Percentiles rank a stretch among this genome's conserved stretches.
Conservation (phyloP, 169 alveolate genomes). For the Eimeria sp. region DNA sequence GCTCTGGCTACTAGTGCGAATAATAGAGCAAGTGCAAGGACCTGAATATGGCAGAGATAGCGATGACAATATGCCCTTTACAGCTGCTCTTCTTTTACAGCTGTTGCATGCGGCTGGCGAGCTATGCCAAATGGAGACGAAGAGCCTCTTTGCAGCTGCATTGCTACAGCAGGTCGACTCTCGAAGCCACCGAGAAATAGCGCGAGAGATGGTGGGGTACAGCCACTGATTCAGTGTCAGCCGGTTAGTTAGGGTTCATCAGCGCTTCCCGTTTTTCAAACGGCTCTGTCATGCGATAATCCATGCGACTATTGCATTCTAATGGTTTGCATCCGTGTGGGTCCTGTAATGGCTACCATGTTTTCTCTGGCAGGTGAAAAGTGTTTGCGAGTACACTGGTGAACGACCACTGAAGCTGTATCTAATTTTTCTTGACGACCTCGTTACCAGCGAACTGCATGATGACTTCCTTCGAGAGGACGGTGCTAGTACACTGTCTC, state of each 20-base stretch:
- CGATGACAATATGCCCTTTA: slow-evolving; percentile 16
- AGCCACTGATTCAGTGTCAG: neutral
- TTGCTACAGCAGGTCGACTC: slow-evolving; percentile 45
- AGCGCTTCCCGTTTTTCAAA: neutral
- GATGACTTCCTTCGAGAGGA: neutral
- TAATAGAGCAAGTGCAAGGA: slow-evolving; percentile 38
- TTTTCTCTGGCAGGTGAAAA: slow-evolving; percentile 16
- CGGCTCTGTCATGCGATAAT: neutral
- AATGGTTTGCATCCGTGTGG: neutral
- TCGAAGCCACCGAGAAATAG: slow-evolving; percentile 22
- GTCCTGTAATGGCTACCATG: neutral
- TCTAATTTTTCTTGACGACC: slow-evolving; percentile 52
- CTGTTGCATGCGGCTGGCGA: slow-evolving; percentile 66
- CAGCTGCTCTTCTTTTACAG: slow-evolving; percentile 57
- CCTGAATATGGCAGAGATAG: slow-evolving; percentile 10
- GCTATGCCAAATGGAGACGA: slow-evolving; percentile 31
- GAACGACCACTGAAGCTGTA: slow-evolving; percentile 30
- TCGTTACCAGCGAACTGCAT: neutral
- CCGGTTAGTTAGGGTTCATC: neutral
- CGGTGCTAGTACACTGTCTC: neutral
- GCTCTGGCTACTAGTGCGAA: slow-evolving; percentile 41
- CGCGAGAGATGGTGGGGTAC: slow-evolving; percentile 29
- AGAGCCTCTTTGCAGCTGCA: slow-evolving; percentile 53
- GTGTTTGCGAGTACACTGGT: slow-evolving; percentile 60
- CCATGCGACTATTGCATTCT: neutral